Conservation (phyloP, 257 asterid genomes). For the Fraxinus americana region DNA sequence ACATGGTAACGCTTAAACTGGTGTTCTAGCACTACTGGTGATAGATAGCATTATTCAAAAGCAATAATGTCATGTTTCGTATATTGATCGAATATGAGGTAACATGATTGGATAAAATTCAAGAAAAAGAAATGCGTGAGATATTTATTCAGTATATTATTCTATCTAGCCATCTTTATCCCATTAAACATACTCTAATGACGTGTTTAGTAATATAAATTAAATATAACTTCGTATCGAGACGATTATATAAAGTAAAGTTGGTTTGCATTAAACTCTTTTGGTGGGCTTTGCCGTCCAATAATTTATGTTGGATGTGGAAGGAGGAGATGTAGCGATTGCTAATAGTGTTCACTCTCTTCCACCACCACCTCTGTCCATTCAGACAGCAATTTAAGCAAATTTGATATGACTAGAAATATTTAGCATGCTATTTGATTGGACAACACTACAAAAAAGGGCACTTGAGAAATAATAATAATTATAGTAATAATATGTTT, state of each 20-base stretch:
- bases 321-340: background rate
- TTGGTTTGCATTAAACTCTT: background rate
- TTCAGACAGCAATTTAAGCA: conserved; percentile 2
- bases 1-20: no score
- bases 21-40: no score
- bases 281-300: background rate
- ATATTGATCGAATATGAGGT: background rate
- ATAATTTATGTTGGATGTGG: background rate
- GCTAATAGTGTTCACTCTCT: background rate
- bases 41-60: no score
- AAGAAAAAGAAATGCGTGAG: background rate
- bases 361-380: background rate
- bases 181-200: background rate
- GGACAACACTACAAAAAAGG: background rate
- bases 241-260: background rate
- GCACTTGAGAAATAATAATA: conserved; percentile 3
- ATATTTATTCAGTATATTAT: background rate
- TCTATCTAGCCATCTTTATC: background rate
- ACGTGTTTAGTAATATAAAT: background rate
- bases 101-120: background rate
- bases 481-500: no score
- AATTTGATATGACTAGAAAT: background rate
- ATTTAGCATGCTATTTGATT: background rate
- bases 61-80: background rate
- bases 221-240: background rate